Evolutionary conservation across 83 land plant genomes (phyloP).

Genomic region (Picea mariana): DNA sequence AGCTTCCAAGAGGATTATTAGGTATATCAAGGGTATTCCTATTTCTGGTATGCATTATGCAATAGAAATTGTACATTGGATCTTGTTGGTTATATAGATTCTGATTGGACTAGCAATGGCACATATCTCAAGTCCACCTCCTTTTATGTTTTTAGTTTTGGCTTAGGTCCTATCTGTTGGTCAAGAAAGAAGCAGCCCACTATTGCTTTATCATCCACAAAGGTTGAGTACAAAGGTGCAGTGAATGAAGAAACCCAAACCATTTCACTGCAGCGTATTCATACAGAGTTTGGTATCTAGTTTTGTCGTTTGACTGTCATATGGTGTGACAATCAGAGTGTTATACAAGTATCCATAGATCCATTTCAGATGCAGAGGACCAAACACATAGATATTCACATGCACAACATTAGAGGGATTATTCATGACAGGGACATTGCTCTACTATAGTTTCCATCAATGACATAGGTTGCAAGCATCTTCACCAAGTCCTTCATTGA

Average conservation of each 20-base stretch:
- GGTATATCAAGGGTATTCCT: background rate
- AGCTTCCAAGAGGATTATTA: background rate
- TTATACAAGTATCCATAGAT: no score
- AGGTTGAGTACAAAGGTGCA: background rate
- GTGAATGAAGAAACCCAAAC: background rate
- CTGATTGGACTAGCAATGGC: background rate
- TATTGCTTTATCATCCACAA: background rate
- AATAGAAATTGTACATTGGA: background rate
- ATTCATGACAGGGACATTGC: no score
- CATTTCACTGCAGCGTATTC: background rate
- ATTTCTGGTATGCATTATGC: background rate
- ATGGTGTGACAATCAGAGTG: no score
- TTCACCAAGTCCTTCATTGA: no score
- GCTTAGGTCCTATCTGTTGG: background rate
- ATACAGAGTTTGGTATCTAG: no score
- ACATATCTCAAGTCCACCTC: background rate
- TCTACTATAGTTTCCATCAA: no score
- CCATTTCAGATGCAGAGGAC: no score
- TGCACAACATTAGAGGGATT: no score
- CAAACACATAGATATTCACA: no score
- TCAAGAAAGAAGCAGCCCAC: background rate
- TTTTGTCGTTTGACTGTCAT: no score
- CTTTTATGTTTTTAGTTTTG: background rate
- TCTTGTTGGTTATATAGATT: background rate
- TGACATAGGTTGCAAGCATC: no score